Percentiles rank a stretch among this genome's conserved stretches.
These are phyloP conservation scores for Ilex paraguariensis DNA, from an alignment of 305 asterid species.

Conservation along the genomic window DNA sequence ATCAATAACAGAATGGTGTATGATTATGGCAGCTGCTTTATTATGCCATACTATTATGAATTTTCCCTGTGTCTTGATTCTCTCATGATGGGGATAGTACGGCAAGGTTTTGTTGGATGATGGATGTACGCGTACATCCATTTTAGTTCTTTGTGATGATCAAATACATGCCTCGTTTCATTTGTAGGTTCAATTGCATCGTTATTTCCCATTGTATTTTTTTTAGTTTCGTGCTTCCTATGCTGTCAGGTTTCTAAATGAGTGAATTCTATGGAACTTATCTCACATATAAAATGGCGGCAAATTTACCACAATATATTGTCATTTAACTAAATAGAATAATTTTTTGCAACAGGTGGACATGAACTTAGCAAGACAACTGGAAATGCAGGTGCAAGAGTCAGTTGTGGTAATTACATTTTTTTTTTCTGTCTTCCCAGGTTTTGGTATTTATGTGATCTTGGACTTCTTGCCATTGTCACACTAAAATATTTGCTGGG, in stretches of 20 bases:
- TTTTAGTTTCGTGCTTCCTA: too few relatives aligned
- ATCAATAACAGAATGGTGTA: too few relatives aligned
- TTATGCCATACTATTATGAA: too few relatives aligned
- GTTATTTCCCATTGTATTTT: too few relatives aligned
- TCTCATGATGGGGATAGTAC: too few relatives aligned
- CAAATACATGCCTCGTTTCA: too few relatives aligned
- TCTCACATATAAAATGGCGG: neutral
- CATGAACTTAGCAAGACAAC: slow-evolving; percentile 91
- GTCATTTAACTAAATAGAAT: neutral
- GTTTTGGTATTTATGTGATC: neutral
- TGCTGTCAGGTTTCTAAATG: neutral
- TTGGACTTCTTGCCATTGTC: neutral
- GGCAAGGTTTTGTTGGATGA: too few relatives aligned
- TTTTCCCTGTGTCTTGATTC: too few relatives aligned
- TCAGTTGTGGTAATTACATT: slow-evolving; percentile 63
- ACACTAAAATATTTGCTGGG: neutral
- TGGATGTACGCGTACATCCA: too few relatives aligned
- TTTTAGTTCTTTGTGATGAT: too few relatives aligned
- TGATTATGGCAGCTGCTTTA: too few relatives aligned
- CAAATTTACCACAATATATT: neutral
- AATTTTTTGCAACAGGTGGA: slow-evolving; percentile 45
- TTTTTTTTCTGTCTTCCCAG: neutral
- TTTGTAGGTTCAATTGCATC: too few relatives aligned
- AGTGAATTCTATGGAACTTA: neutral
- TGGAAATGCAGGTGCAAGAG: slow-evolving; percentile 90